Conservation (phyloP, 2,329 filamentous ascomycete species). For the Cladophialophora yegresii region DNA sequence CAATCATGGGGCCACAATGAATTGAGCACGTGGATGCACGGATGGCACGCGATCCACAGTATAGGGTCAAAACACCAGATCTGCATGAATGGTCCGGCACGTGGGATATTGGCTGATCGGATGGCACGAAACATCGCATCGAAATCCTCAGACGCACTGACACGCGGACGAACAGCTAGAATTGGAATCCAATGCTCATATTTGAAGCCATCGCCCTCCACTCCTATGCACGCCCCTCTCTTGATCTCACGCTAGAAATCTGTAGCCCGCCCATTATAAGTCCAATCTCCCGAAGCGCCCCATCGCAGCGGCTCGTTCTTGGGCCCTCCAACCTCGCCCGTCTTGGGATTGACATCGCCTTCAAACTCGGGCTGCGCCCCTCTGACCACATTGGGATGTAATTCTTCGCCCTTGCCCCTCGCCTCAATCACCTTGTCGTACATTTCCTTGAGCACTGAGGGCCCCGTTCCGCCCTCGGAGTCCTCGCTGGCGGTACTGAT, state of each 20-base stretch:
- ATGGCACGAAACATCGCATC: neutral
- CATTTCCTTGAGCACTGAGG: slow-evolving; percentile 18
- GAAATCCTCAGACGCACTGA: neutral
- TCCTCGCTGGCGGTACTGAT: neutral
- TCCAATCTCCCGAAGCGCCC: slow-evolving; percentile 79
- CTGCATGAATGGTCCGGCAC: neutral
- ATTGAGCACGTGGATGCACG: neutral
- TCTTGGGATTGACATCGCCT: slow-evolving; percentile 87
- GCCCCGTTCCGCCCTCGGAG: slow-evolving; percentile 1
- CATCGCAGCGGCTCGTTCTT: slow-evolving; percentile 96
- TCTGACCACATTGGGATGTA: slow-evolving; percentile 70
- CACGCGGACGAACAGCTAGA: neutral
- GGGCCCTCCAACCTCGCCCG: slow-evolving; percentile 91
- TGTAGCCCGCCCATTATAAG: slow-evolving; percentile 90
- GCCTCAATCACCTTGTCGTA: slow-evolving; percentile 52
- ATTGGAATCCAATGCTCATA: neutral
- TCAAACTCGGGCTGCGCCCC: slow-evolving; percentile 90
- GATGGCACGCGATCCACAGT: neutral
- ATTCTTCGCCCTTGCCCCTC: slow-evolving; percentile 62
- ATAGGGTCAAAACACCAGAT: neutral
- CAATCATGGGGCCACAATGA: neutral
- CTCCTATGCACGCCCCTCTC: neutral
- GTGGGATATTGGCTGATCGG: neutral
- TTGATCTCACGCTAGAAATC: slow-evolving; percentile 66
- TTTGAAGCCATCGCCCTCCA: neutral